phyloP scores from a whole-genome alignment of 768 basidiomycete species.

The Pilatotrama ljubarskyi region DNA sequence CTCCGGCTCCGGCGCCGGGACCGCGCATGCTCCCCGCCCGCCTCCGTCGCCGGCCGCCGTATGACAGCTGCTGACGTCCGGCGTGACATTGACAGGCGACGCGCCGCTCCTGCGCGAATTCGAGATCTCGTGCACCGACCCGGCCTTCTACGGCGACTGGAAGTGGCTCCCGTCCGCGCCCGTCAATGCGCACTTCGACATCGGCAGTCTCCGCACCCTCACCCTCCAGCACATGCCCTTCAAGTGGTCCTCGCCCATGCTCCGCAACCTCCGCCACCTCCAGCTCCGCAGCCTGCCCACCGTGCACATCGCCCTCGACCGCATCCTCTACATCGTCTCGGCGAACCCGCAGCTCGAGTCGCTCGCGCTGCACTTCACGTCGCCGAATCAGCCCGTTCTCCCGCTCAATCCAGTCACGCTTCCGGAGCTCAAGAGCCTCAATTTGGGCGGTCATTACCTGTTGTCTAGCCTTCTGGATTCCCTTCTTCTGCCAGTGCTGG shows the following conservation, averaged over 20 bases:
- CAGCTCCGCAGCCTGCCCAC: slow-evolving; percentile 67
- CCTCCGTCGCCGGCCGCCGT: neutral
- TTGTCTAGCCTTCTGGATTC: slow-evolving; percentile 62
- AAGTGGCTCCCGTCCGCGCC: slow-evolving; percentile 66
- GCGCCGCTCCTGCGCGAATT: slow-evolving; percentile 77
- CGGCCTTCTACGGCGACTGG: slow-evolving; percentile 63
- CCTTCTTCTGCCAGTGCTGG: slow-evolving; percentile 57
- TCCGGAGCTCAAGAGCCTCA: slow-evolving; percentile 52
- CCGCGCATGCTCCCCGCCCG: neutral
- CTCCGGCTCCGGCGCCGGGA: no score
- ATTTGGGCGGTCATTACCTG: slow-evolving; percentile 66
- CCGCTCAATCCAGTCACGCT: slow-evolving; percentile 58
- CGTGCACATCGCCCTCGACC: slow-evolving; percentile 62
- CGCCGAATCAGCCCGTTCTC: slow-evolving; percentile 61
- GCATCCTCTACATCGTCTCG: slow-evolving; percentile 63
- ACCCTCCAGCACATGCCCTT: slow-evolving; percentile 75
- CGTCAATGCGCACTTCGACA: slow-evolving; percentile 33
- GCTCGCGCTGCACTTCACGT: slow-evolving; percentile 62
- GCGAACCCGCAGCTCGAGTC: slow-evolving; percentile 57
- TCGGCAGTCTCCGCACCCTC: slow-evolving; percentile 54
- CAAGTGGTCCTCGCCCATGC: slow-evolving; percentile 76
- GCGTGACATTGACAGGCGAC: slow-evolving; percentile 47
- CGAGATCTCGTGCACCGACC: slow-evolving; percentile 72
- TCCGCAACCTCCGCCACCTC: slow-evolving; percentile 57
- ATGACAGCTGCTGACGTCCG: slow-evolving; percentile 4